These are phyloP conservation scores for Backusella westeae DNA, from an alignment of 192 early-diverging fungal species.

Conservation along the genomic window DNA sequence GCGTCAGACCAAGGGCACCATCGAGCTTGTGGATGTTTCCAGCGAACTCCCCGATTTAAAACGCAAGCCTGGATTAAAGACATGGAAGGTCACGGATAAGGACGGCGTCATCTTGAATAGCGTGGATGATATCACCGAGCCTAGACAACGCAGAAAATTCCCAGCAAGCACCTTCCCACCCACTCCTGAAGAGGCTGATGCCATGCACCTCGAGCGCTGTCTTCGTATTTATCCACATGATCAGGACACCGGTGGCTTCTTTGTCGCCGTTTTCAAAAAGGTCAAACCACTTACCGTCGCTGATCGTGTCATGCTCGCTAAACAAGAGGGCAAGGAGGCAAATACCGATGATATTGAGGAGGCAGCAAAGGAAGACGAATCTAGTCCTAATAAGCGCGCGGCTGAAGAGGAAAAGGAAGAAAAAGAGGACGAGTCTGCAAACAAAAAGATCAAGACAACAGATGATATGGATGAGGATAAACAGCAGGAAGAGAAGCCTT, in stretches of 20 bases:
- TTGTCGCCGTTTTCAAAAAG: constrained; percentile 96
- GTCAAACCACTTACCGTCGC: constrained; percentile 61
- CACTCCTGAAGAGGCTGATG: constrained; percentile 44
- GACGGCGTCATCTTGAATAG: constrained; percentile 58
- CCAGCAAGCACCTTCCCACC: constrained; percentile 61
- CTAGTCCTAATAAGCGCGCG: constrained; percentile 15
- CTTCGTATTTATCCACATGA: constrained; percentile 89
- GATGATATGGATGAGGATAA: neutral
- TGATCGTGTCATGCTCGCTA: constrained; percentile 38
- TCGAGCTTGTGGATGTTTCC: constrained; percentile 88
- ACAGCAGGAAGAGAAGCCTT: neutral
- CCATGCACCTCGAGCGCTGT: constrained; percentile 69
- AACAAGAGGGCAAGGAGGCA: constrained; percentile 29
- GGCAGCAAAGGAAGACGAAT: constrained; percentile 16
- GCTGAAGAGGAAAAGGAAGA: constrained; percentile 11
- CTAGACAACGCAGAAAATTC: constrained; percentile 44
- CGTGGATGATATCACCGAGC: constrained; percentile 44
- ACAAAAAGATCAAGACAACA: constrained; percentile 30
- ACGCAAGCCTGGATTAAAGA: constrained; percentile 75
- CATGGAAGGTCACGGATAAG: constrained; percentile 87
- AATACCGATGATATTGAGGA: neutral
- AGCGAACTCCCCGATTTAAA: constrained; percentile 73
- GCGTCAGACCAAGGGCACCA: constrained; percentile 58
- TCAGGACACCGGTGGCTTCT: constrained; percentile 99
- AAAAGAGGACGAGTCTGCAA: neutral